phyloP scores from a whole-genome alignment of 176 grass and related monocot genomes.

The barley (Hordeum vulgare) region MorexV3_pseudomolecules_assembly NC_058519.1:534354693-534355192 shows the following conservation, averaged over 20 bases:
- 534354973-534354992: not conserved
- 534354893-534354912: not conserved
- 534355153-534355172: not conserved
- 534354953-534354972: not conserved
- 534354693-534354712: not conserved
- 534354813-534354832: not conserved
- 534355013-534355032: not conserved
- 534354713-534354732: not conserved
- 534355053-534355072: not conserved
- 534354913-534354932: conserved; percentile 9
- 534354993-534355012: conserved; percentile 16
- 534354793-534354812: not conserved
- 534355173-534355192: not conserved
- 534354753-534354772: not conserved
- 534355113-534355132: not conserved
- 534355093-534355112: not conserved
- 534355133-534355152: not conserved
- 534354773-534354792: conserved; percentile 12
- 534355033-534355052: not conserved
- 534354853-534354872: not conserved
- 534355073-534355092: not conserved
- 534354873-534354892: not conserved
- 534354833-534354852: not conserved
- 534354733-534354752: not conserved
- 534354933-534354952: not conserved